Evolutionary conservation across 2,329 filamentous ascomycete genomes (phyloP).

Genomic region (Alternaria alternata): DNA sequence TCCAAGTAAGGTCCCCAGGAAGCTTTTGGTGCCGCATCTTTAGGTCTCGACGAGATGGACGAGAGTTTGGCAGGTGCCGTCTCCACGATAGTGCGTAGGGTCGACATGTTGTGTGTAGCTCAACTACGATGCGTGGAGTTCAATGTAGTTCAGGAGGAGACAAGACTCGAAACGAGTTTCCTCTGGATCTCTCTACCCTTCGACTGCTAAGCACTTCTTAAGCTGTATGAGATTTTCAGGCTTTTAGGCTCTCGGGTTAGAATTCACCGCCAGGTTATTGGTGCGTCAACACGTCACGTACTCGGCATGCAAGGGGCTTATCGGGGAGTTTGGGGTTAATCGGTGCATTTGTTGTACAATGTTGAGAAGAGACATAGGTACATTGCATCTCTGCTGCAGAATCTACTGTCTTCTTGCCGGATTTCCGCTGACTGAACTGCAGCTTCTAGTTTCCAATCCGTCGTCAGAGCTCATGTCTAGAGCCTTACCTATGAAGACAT

Average conservation of each 20-base stretch:
- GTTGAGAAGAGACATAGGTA: neutral
- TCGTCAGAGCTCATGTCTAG: neutral
- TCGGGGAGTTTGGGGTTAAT: conserved; percentile 11
- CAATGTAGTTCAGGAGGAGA: neutral
- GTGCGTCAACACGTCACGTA: neutral
- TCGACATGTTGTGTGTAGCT: conserved; percentile 3
- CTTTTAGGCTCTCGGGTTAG: neutral
- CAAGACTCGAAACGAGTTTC: neutral
- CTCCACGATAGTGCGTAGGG: conserved; percentile 6
- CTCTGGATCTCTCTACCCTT: neutral
- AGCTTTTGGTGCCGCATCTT: neutral
- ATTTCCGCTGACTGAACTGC: neutral
- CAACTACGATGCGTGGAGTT: neutral
- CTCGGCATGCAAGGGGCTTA: neutral
- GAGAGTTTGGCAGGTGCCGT: conserved; percentile 1
- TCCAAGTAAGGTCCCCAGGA: conserved; percentile 36
- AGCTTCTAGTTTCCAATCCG: neutral
- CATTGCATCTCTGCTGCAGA: neutral
- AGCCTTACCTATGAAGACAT: neutral
- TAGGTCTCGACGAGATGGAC: conserved; percentile 1
- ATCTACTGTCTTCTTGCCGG: neutral
- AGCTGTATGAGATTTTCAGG: neutral
- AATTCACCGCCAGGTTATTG: neutral
- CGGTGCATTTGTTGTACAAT: conserved; percentile 2
- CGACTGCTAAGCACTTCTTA: conserved; percentile 3